These are phyloP conservation scores for Teratosphaeria viscida DNA, from an alignment of 2,329 filamentous ascomycete species.

Conservation along the genomic window DNA sequence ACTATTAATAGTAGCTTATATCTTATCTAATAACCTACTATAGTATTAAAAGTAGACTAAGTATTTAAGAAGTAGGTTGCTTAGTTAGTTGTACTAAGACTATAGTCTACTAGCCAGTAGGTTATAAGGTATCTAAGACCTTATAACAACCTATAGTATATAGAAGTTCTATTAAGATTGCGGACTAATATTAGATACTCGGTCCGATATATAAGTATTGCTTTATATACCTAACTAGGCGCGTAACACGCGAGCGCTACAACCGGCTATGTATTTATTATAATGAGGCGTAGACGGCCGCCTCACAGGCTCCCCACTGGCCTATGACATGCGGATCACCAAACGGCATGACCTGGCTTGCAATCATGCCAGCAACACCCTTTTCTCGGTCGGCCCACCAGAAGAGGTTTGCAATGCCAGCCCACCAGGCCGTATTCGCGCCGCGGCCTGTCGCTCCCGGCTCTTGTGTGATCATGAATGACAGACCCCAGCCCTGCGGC, in stretches of 20 bases:
- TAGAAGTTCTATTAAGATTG: no score
- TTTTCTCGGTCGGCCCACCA: constrained; percentile 30
- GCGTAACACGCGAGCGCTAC: not conserved
- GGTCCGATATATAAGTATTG: no score
- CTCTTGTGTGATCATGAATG: constrained; percentile 26
- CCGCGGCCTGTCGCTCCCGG: constrained; percentile 26
- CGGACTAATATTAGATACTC: no score
- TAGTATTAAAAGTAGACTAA: no score
- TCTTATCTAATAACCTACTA: no score
- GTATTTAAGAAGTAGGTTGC: no score
- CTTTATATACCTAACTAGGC: no score
- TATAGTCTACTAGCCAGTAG: no score
- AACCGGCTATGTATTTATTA: not conserved
- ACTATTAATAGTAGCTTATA: no score
- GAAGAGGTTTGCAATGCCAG: constrained; percentile 28
- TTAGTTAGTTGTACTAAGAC: no score
- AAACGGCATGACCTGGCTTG: constrained; percentile 28
- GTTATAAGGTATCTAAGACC: no score
- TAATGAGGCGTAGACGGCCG: constrained; percentile 17
- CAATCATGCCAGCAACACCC: constrained; percentile 30
- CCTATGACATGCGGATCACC: constrained; percentile 24
- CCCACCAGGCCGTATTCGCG: constrained; percentile 26
- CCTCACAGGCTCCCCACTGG: constrained; percentile 24
- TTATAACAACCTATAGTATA: no score
- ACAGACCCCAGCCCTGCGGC: constrained; percentile 55